Evolutionary conservation across 495 filamentous ascomycete genomes (phyloP), one percentile per base, ranked within the genome.

Genomic region (Aspergillus homomorphus): DNA sequence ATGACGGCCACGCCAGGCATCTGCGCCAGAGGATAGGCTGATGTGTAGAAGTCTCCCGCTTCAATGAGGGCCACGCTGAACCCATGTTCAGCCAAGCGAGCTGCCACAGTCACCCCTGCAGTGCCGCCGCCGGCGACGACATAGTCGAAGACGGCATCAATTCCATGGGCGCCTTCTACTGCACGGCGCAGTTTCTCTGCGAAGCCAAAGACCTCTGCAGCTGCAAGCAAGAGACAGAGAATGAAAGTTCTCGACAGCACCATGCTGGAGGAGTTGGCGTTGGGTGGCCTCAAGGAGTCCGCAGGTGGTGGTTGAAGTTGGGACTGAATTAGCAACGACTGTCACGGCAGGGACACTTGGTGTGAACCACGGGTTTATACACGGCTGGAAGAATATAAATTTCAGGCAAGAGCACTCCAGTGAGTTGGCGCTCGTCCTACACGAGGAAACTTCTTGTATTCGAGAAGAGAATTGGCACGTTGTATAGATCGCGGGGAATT

Each of bases 1-100:
- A 75, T 22, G 8, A 60, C 62, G 9, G 57, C 68, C 23, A 70
- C 71, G 4, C 57, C 76, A 0, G 82, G 83, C 5, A 87, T 69
- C 44, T 58, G 79, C 71, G 60, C 76, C 58, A 70, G 66, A 66
- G 66, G 70, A 45, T 61, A 61, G 7, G 75, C 74, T 12, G 69
- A 51, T 64, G 87, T 77, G 57, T 87, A 86, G 61, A 79, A 79
- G 3, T 74, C 76, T 0, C 85, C 84, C 5, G 84, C 84, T 68
- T 87, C 85, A 18, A 87, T 67, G 0, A 87, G 70, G 21, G 77
- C 78, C 7, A 80, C 73, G 3, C 55, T 58, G 21, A 61, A 67
- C 0, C 60, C 58, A 3, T 72, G 51, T 52, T 80, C 72, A 1
- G 77, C 73, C 12, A 82, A 69, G 9, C 79, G 72, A 10, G 73